Evolutionary conservation across 129 eudicot genomes (phyloP).

Genomic region (Ambrosia artemisiifolia): DNA sequence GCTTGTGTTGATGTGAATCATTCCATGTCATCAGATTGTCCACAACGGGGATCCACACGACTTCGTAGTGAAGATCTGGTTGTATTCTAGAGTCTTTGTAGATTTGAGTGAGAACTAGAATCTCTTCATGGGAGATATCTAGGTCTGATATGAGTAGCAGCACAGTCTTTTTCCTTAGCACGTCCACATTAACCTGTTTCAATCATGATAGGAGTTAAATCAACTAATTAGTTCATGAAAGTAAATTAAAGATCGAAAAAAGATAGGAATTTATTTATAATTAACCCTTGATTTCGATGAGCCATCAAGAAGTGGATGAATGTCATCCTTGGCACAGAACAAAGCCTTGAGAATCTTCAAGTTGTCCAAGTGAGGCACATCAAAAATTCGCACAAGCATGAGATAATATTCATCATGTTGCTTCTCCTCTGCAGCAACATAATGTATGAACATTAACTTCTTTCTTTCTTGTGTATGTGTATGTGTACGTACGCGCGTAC

Average conservation of each 20-base stretch:
- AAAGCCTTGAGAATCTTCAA: slow-evolving; percentile 65
- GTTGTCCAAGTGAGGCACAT: slow-evolving; percentile 64
- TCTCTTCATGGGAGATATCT: slow-evolving; percentile 60
- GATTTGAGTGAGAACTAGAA: slow-evolving; percentile 49
- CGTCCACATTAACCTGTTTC: slow-evolving; percentile 66
- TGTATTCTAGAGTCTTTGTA: slow-evolving; percentile 62
- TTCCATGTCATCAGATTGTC: slow-evolving; percentile 53
- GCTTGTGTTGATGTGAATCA: slow-evolving; percentile 52
- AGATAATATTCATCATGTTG: slow-evolving; percentile 63
- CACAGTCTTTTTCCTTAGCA: slow-evolving; percentile 60
- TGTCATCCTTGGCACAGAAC: slow-evolving; percentile 65
- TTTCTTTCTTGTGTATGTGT: no score
- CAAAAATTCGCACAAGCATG: slow-evolving; percentile 60
- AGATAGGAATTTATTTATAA: background rate
- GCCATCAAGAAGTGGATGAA: slow-evolving; percentile 64
- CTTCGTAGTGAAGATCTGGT: slow-evolving; percentile 52
- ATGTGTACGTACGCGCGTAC: no score
- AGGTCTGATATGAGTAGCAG: slow-evolving; percentile 77
- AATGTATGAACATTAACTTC: background rate
- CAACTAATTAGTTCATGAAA: background rate
- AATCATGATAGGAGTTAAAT: background rate
- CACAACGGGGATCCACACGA: slow-evolving; percentile 80
- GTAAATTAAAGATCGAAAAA: background rate
- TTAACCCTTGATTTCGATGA: slow-evolving; percentile 52
- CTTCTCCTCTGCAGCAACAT: slow-evolving; percentile 68